Evolutionary conservation across 148 eudicot genomes (phyloP).

Genomic region (Amaranthus cruentus): DNA sequence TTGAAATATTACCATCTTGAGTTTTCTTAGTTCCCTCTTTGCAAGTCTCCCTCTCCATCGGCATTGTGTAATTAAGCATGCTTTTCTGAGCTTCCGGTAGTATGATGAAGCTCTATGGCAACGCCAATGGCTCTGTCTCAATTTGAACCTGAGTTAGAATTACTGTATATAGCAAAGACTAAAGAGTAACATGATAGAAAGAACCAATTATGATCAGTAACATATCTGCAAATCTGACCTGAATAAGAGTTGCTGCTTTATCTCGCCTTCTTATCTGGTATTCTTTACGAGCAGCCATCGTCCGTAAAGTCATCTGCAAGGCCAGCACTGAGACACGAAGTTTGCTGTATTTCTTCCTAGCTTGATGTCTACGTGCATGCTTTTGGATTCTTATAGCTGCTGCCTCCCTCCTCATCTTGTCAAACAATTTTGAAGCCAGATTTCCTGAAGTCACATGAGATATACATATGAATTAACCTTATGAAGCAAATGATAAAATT

Average conservation of each 20-base stretch:
- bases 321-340: constrained; percentile 58
- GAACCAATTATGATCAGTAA: constrained; percentile 9
- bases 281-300: constrained; percentile 68
- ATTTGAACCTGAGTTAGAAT: constrained; percentile 17
- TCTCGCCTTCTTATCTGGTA: constrained; percentile 55
- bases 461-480: constrained; percentile 4
- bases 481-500: not conserved
- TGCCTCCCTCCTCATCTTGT: constrained; percentile 57
- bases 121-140: constrained; percentile 65
- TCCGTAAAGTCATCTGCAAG: constrained; percentile 66
- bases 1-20: constrained; percentile 68
- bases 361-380: constrained; percentile 43
- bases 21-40: constrained; percentile 67
- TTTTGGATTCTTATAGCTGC: constrained; percentile 75
- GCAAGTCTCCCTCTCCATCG: constrained; percentile 87
- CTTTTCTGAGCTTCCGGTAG: constrained; percentile 64
- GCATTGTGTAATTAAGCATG: constrained; percentile 72
- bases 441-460: constrained; percentile 44
- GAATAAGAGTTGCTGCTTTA: constrained; percentile 67
- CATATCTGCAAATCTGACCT: constrained; percentile 43
- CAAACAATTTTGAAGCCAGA: constrained; percentile 55
- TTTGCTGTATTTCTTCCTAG: constrained; percentile 49
- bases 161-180: constrained; percentile 3
- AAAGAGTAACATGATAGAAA: not conserved
- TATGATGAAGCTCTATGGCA: constrained; percentile 62